phyloP scores from a whole-genome alignment of 2,329 filamentous ascomycete species.

The Diaporthe sp. region DNA sequence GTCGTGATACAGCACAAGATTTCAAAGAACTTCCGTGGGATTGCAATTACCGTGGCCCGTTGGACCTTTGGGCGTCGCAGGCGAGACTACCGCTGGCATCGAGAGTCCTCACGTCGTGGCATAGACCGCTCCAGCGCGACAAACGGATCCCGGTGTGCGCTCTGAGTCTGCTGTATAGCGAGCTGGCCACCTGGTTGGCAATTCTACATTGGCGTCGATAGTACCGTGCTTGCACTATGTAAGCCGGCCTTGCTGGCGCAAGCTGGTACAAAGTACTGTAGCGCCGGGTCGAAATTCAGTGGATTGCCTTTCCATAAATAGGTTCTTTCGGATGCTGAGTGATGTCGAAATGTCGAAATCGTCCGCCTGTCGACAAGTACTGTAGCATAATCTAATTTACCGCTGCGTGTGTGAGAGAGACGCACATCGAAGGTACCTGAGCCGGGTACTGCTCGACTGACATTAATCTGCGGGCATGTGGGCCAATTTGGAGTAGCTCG shows the following conservation, averaged over 20 bases:
- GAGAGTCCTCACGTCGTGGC: neutral
- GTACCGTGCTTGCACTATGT: neutral
- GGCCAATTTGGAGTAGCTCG: constrained; percentile 4
- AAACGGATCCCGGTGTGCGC: neutral
- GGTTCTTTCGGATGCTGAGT: neutral
- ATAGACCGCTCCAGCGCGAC: neutral
- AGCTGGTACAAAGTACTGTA: neutral
- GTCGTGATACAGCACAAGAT: neutral
- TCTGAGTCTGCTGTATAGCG: neutral
- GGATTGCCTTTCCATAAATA: constrained; percentile 26
- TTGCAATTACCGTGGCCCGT: neutral
- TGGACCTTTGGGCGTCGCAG: neutral
- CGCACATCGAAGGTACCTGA: neutral
- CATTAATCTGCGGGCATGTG: constrained; percentile 14
- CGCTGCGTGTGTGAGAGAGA: neutral
- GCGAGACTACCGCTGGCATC: neutral
- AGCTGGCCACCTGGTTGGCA: neutral
- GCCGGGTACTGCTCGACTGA: neutral
- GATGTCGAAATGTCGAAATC: constrained; percentile 22
- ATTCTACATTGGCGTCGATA: neutral
- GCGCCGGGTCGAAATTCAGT: neutral
- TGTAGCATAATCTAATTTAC: neutral
- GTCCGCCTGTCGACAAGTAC: neutral
- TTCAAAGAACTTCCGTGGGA: neutral
- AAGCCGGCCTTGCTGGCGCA: neutral